Conservation (phyloP, 345 rosid species). For the Raphanus sativus region DNA sequence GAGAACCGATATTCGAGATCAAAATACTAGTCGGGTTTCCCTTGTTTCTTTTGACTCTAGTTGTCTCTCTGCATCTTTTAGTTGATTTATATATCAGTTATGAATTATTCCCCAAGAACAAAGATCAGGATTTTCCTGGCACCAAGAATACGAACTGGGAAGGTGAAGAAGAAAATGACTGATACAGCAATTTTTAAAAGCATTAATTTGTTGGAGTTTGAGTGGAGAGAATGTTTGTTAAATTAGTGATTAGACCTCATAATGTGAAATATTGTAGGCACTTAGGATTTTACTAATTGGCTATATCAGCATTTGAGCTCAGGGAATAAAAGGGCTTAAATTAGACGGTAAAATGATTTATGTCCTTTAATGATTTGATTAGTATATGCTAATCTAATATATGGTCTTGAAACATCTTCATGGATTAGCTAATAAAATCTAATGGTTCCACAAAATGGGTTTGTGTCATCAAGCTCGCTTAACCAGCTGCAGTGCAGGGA, state of each 20-base stretch:
- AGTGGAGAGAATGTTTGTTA: not conserved
- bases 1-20: conserved; percentile 10
- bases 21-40: not conserved
- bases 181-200: no score
- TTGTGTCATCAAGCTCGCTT: conserved; percentile 5
- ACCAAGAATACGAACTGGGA: no score
- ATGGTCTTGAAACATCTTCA: not conserved
- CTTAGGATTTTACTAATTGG: not conserved
- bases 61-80: not conserved
- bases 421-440: conserved; percentile 4
- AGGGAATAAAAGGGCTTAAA: not conserved
- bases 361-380: not conserved
- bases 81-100: no score
- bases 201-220: not conserved
- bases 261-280: not conserved
- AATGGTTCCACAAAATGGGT: conserved; percentile 15
- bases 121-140: no score
- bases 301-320: not conserved
- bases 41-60: conserved; percentile 13
- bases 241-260: not conserved
- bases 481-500: conserved; percentile 45
- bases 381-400: not conserved
- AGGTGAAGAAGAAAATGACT: no score
- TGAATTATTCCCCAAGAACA: no score
- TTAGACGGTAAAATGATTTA: not conserved